These are phyloP conservation scores for Peterozyma xylosa DNA, from an alignment of 805 yeast species.

Conservation along the genomic window DNA sequence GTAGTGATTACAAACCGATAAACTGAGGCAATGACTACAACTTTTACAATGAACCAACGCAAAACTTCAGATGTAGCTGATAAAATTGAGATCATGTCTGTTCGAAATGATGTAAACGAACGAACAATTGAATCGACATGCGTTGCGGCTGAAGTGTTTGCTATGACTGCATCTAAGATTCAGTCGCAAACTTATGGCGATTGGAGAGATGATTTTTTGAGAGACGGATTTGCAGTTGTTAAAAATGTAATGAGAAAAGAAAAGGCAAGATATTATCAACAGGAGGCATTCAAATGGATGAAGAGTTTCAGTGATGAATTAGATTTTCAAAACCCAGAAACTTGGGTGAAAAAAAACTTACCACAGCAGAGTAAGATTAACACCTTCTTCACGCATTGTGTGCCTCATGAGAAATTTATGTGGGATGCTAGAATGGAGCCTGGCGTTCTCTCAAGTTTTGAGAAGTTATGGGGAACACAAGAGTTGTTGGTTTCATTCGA, in stretches of 20 bases:
- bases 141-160: slow-evolving; percentile 1
- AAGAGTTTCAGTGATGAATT: slow-evolving; percentile 12
- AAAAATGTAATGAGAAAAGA: slow-evolving; percentile 20
- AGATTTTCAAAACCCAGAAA: slow-evolving; percentile 18
- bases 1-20: too few relatives aligned
- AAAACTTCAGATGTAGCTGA: too few relatives aligned
- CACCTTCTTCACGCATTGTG: slow-evolving; percentile 14
- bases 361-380: slow-evolving; percentile 16
- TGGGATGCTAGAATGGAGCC: slow-evolving; percentile 25
- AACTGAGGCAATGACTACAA: too few relatives aligned
- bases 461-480: slow-evolving; percentile 24
- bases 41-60: too few relatives aligned
- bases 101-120: slow-evolving; percentile 2
- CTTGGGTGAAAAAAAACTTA: slow-evolving; percentile 21
- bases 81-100: background rate
- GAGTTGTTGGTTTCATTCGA: slow-evolving; percentile 26
- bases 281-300: slow-evolving; percentile 17
- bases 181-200: slow-evolving; percentile 12
- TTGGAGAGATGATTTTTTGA: slow-evolving; percentile 22
- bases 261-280: slow-evolving; percentile 16
- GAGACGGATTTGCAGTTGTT: slow-evolving; percentile 24
- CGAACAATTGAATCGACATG: background rate
- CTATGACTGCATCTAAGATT: background rate
- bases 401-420: slow-evolving; percentile 23
- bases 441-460: slow-evolving; percentile 19